These are phyloP conservation scores for Trichophaea hybrida DNA, from an alignment of 2,329 filamentous ascomycete species.

Conservation along the genomic window DNA sequence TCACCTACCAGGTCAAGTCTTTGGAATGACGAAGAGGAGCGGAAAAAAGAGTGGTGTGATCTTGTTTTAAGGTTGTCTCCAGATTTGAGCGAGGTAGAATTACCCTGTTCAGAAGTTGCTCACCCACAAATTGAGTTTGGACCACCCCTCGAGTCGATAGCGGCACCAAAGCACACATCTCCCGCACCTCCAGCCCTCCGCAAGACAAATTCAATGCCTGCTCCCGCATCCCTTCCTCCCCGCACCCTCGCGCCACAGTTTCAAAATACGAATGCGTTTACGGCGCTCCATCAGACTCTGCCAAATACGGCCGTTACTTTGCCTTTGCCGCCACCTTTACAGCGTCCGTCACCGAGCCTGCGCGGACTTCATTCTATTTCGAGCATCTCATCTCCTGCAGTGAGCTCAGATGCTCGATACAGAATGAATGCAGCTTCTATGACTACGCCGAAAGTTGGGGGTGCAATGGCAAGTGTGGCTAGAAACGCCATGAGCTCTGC, in stretches of 20 bases:
- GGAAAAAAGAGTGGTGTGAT: constrained; percentile 22
- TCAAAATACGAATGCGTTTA: constrained; percentile 15
- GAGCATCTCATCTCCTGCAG: constrained; percentile 18
- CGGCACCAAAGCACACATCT: neutral
- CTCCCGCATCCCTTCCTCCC: constrained; percentile 1
- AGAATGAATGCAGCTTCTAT: neutral
- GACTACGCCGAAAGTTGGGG: neutral
- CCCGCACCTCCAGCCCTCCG: neutral
- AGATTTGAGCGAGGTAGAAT: constrained; percentile 18
- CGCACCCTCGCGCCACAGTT: constrained; percentile 13
- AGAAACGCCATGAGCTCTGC: constrained; percentile 9
- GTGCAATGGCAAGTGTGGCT: constrained; percentile 14
- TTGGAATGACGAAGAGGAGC: constrained; percentile 20
- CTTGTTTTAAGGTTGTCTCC: constrained; percentile 21
- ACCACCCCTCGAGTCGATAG: neutral
- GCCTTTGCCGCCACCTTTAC: constrained; percentile 2
- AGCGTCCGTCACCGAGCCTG: neutral
- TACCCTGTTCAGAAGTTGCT: neutral
- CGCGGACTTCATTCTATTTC: neutral
- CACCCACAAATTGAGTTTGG: neutral
- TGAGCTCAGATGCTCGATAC: constrained; percentile 13
- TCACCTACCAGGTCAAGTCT: constrained; percentile 12
- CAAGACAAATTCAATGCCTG: constrained; percentile 1
- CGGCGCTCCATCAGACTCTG: constrained; percentile 15
- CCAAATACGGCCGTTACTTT: constrained; percentile 8